Evolutionary conservation across 2,329 filamentous ascomycete species (phyloP).

Genomic region (Diaporthe australafricana): DNA sequence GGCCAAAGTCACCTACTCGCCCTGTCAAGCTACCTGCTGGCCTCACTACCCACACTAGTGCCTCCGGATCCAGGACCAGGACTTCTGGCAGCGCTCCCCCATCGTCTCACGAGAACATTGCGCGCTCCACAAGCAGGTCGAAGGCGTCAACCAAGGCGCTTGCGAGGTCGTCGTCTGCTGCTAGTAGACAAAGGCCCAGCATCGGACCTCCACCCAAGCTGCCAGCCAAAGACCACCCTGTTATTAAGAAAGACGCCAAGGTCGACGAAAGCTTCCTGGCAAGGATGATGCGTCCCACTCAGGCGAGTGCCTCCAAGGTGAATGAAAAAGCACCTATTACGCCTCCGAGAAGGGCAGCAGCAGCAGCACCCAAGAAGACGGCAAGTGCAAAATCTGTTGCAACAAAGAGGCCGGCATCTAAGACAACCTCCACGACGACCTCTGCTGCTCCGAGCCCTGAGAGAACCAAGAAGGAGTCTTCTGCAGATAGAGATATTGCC

Average conservation of each 20-base stretch:
- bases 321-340: slow-evolving; percentile 69
- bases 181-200: slow-evolving; percentile 61
- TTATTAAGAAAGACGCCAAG: slow-evolving; percentile 62
- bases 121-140: slow-evolving; percentile 58
- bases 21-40: slow-evolving; percentile 75
- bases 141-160: slow-evolving; percentile 48
- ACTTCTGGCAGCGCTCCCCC: slow-evolving; percentile 45
- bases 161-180: slow-evolving; percentile 59
- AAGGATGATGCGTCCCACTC: slow-evolving; percentile 85
- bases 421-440: slow-evolving; percentile 33
- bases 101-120: slow-evolving; percentile 45
- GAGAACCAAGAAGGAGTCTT: slow-evolving; percentile 34
- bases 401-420: slow-evolving; percentile 40
- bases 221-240: slow-evolving; percentile 58
- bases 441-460: slow-evolving; percentile 32
- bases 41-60: slow-evolving; percentile 76
- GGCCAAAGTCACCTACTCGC: slow-evolving; percentile 75
- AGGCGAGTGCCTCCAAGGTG: slow-evolving; percentile 64
- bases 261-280: slow-evolving; percentile 79
- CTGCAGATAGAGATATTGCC: slow-evolving; percentile 39
- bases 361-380: slow-evolving; percentile 38
- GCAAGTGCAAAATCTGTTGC: slow-evolving; percentile 41
- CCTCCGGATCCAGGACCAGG: slow-evolving; percentile 70
- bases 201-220: slow-evolving; percentile 71
- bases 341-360: slow-evolving; percentile 57